Conservation (phyloP, 352 stramenopile genomes). For the Globisporangium takayamanum region DNA sequence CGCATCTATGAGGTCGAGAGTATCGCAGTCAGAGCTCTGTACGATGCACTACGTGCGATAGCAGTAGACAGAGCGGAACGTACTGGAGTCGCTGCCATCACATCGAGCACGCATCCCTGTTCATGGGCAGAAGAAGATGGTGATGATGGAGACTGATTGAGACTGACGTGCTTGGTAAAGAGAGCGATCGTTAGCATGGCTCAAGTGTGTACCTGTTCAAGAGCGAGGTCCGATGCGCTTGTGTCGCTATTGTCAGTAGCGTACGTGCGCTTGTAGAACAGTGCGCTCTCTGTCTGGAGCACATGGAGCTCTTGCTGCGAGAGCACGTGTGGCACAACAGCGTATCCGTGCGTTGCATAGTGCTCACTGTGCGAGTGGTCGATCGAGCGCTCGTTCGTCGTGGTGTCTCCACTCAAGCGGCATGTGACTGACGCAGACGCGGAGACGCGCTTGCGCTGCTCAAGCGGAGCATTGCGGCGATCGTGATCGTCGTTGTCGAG, state of each 20-base stretch:
- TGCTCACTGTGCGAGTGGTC: background rate
- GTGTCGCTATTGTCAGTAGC: constrained; percentile 8
- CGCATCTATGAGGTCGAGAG: constrained; percentile 21
- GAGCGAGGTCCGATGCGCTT: no score
- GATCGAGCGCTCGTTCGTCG: background rate
- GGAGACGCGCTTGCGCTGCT: no score
- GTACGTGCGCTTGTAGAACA: constrained; percentile 16
- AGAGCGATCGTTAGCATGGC: no score
- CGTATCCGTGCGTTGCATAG: constrained; percentile 17
- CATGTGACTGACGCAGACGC: no score
- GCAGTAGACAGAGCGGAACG: background rate
- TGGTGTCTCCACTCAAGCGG: no score
- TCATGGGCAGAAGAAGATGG: background rate
- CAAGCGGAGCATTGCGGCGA: no score
- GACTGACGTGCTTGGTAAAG: no score
- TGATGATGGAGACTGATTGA: no score
- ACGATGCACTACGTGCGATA: no score
- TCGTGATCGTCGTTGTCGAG: no score
- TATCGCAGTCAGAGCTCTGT: no score
- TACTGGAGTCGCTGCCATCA: constrained; percentile 50
- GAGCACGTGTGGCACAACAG: constrained; percentile 27
- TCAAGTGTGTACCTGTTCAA: constrained; percentile 17
- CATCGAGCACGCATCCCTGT: constrained; percentile 52
- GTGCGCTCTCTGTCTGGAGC: constrained; percentile 31
- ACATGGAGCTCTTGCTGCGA: constrained; percentile 27